phyloP scores from a whole-genome alignment of 2,329 filamentous ascomycete species.

The Scytalidium lignicola region DNA sequence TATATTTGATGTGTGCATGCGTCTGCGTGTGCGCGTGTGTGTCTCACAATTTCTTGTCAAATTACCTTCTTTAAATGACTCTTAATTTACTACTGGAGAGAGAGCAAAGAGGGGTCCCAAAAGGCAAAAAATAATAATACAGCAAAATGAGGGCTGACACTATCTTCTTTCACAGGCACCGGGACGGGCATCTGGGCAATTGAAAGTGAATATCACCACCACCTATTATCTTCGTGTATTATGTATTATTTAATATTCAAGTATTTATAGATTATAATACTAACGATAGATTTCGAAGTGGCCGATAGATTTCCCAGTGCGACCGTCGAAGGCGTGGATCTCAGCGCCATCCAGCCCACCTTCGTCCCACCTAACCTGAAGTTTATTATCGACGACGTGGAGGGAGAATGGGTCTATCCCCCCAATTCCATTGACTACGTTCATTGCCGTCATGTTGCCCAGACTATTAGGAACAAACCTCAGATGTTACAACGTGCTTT shows the following conservation, averaged over 20 bases:
- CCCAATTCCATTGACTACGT: slow-evolving; percentile 51
- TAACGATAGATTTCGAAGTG: too few species aligned
- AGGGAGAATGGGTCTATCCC: slow-evolving; percentile 40
- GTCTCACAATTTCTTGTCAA: too few species aligned
- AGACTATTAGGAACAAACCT: slow-evolving; percentile 18
- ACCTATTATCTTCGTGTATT: slow-evolving; percentile 1
- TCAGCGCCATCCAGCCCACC: slow-evolving; percentile 62
- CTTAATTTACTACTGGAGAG: too few species aligned
- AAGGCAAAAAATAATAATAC: too few species aligned
- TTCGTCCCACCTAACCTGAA: slow-evolving; percentile 67
- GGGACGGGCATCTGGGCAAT: slow-evolving; percentile 61
- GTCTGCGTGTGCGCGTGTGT: too few species aligned
- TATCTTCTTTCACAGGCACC: slow-evolving; percentile 33
- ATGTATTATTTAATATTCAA: too few species aligned
- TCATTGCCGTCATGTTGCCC: slow-evolving; percentile 39
- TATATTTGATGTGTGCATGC: too few species aligned
- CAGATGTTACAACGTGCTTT: slow-evolving; percentile 16
- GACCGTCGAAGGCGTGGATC: slow-evolving; percentile 56
- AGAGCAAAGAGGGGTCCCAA: too few species aligned
- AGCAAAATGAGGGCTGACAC: too few species aligned
- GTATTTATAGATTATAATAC: too few species aligned
- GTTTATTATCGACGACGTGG: slow-evolving; percentile 52
- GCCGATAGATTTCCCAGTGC: slow-evolving; percentile 56
- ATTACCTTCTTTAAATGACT: too few species aligned
- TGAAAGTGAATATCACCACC: slow-evolving; percentile 8